Conservation (phyloP, 1,284 basidiomycete genomes). For the Ganoderma sinense region DNA sequence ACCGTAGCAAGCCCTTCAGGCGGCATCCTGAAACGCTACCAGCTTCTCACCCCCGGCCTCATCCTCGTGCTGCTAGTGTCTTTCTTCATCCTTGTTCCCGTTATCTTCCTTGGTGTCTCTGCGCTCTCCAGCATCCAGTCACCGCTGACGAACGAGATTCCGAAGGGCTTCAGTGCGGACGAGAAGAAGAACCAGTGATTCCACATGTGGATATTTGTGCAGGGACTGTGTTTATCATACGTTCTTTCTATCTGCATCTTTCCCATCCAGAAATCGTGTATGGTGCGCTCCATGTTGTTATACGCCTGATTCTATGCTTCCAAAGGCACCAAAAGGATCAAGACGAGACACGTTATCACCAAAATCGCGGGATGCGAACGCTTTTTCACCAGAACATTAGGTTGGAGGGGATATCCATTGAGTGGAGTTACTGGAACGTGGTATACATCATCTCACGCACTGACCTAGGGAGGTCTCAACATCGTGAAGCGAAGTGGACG, state of each 20-base stretch:
- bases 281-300: not conserved
- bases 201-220: constrained; percentile 14
- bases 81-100: constrained; percentile 77
- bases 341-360: not conserved
- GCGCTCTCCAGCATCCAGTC: constrained; percentile 83
- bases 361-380: not conserved
- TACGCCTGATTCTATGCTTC: too few relatives aligned
- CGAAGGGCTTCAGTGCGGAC: constrained; percentile 71
- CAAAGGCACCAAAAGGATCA: not conserved
- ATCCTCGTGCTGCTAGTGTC: constrained; percentile 74
- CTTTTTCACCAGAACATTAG: not conserved
- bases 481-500: not conserved
- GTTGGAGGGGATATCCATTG: not conserved
- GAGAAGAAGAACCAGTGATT: constrained; percentile 82
- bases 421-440: not conserved
- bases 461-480: not conserved
- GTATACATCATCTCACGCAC: not conserved
- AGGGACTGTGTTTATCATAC: constrained; percentile 21
- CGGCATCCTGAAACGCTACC: constrained; percentile 78
- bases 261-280: not conserved
- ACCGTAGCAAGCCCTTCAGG: constrained; percentile 44
- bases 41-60: constrained; percentile 82
- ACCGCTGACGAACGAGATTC: constrained; percentile 64
- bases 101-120: constrained; percentile 70
- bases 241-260: not conserved